Percentiles rank a stretch among this genome's conserved stretches.
phyloP scores from a whole-genome alignment of 2,329 filamentous ascomycete genomes.

The Aschersonia sp. region DNA sequence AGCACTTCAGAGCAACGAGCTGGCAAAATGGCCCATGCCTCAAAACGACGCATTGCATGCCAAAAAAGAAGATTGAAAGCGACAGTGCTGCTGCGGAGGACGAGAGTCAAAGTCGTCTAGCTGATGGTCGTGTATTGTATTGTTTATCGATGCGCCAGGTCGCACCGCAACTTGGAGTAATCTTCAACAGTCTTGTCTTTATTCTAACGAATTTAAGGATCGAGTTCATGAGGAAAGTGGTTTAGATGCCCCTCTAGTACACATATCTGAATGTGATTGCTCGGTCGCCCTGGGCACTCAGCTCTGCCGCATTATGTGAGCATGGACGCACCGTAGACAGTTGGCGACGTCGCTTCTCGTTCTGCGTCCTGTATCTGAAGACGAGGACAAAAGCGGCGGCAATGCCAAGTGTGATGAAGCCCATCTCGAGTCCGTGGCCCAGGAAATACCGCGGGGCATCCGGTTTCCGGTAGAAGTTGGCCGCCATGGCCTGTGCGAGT shows the following conservation, averaged over 20 bases:
- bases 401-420: slow-evolving; percentile 30
- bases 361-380: slow-evolving; percentile 40
- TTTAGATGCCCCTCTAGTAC: slow-evolving; percentile 14
- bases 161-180: too few species aligned
- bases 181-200: too few species aligned
- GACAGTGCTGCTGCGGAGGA: background rate
- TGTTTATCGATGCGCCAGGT: too few species aligned
- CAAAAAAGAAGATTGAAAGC: background rate
- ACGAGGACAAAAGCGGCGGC: slow-evolving; percentile 27
- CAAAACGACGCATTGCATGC: background rate
- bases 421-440: slow-evolving; percentile 35
- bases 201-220: too few species aligned
- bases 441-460: slow-evolving; percentile 34
- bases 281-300: slow-evolving; percentile 45
- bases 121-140: too few species aligned
- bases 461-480: slow-evolving; percentile 51
- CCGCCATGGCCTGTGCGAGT: slow-evolving; percentile 45
- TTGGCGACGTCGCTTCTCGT: slow-evolving; percentile 38
- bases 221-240: background rate
- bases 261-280: slow-evolving; percentile 52
- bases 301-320: slow-evolving; percentile 26
- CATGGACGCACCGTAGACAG: slow-evolving; percentile 26
- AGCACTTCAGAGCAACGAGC: background rate
- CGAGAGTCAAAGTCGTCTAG: too few species aligned
- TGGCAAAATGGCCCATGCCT: background rate